A percentile compares a stretch with the other conserved stretches of the same genome.
phyloP scores from a whole-genome alignment of 805 yeast genomes.

The Schwanniomyces polymorphus region DNA sequence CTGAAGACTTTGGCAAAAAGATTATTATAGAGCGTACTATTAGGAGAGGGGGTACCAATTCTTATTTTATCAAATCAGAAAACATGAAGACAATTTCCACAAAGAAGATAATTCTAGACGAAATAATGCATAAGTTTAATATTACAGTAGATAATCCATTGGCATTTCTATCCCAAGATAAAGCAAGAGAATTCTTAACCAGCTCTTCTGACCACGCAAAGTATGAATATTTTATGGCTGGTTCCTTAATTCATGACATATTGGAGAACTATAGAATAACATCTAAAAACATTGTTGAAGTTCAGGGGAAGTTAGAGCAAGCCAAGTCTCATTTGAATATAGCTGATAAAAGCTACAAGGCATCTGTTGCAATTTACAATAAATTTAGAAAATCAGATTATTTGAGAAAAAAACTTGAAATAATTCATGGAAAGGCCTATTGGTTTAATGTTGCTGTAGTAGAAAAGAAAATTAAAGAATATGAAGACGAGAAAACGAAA shows the following conservation, averaged over 20 bases:
- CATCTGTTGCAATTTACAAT: conserved; percentile 28
- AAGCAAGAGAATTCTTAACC: conserved; percentile 86
- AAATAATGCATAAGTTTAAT: conserved; percentile 66
- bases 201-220: conserved; percentile 71
- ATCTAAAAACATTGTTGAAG: conserved; percentile 25
- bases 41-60: conserved; percentile 48
- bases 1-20: conserved; percentile 63
- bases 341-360: conserved; percentile 27
- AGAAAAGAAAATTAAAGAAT: conserved; percentile 21
- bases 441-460: conserved; percentile 41
- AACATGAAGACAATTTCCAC: conserved; percentile 53
- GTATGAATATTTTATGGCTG: conserved; percentile 76
- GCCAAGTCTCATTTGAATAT: conserved; percentile 23
- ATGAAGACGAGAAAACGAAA: conserved; percentile 14
- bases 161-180: conserved; percentile 90
- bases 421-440: conserved; percentile 40
- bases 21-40: conserved; percentile 72
- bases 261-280: conserved; percentile 47
- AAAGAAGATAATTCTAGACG: conserved; percentile 65
- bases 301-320: conserved; percentile 24
- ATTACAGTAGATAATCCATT: conserved; percentile 87
- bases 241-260: conserved; percentile 72
- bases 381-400: conserved; percentile 33
- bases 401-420: conserved; percentile 29
- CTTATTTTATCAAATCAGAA: conserved; percentile 57